A percentile compares a stretch with the other conserved stretches of the same genome.
Conservation (phyloP, 2,329 filamentous ascomycete species). For the Tetracladium maxilliforme region DNA sequence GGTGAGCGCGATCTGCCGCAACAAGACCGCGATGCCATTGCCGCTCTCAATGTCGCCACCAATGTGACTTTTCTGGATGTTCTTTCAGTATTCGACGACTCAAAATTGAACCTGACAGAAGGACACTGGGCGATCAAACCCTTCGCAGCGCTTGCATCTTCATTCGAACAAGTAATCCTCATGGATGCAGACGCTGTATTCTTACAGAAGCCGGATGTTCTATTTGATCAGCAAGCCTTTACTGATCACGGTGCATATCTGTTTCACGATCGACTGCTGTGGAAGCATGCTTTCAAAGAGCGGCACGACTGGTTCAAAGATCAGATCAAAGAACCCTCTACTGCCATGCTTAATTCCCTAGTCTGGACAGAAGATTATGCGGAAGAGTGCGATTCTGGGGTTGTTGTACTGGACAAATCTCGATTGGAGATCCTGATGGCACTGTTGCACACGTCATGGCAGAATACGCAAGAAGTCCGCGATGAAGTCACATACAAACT, state of each 20-base stretch:
- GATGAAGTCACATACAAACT: constrained; percentile 23
- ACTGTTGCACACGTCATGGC: constrained; percentile 26
- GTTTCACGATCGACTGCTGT: constrained; percentile 26
- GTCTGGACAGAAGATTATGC: constrained; percentile 23
- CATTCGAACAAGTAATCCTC: constrained; percentile 20
- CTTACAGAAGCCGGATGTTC: constrained; percentile 16
- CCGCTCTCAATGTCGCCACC: no score
- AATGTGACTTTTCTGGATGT: no score
- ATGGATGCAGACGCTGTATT: constrained; percentile 24
- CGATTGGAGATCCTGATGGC: constrained; percentile 20
- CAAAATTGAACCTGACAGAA: no score
- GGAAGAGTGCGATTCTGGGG: constrained; percentile 26
- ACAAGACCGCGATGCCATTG: constrained; percentile 10
- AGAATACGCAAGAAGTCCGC: constrained; percentile 23
- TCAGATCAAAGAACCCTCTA: constrained; percentile 19
- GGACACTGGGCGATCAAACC: constrained; percentile 28
- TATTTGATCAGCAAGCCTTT: constrained; percentile 17
- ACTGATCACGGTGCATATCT: constrained; percentile 17
- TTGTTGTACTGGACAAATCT: constrained; percentile 24
- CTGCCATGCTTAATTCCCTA: constrained; percentile 16
- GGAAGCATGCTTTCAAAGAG: no score
- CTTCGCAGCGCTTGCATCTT: constrained; percentile 21
- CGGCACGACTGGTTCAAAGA: constrained; percentile 22
- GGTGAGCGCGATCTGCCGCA: constrained; percentile 16
- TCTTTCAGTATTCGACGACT: no score